Evolutionary conservation across 1,284 basidiomycete genomes (phyloP).

Genomic region (Naganishia cerealis): DNA sequence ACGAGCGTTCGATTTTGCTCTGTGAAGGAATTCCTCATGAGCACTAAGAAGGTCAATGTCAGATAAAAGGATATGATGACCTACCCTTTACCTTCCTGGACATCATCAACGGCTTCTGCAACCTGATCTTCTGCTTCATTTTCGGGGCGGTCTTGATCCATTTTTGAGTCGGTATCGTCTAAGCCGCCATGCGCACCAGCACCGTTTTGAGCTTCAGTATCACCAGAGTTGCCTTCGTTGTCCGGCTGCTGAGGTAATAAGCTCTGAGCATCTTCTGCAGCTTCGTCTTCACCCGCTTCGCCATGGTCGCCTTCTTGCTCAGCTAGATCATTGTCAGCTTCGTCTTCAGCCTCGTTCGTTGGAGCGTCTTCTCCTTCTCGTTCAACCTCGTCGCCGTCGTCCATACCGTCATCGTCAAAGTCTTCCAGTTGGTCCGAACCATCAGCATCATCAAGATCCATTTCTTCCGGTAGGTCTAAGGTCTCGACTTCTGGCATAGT

Average conservation of each 20-base stretch:
- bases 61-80: slow-evolving; percentile 8
- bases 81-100: slow-evolving; percentile 43
- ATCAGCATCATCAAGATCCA: slow-evolving; percentile 63
- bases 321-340: slow-evolving; percentile 28
- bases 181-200: slow-evolving; percentile 43
- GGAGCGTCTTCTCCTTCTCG: slow-evolving; percentile 44
- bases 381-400: slow-evolving; percentile 53
- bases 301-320: slow-evolving; percentile 43
- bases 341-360: slow-evolving; percentile 37
- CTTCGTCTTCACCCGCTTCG: slow-evolving; percentile 43
- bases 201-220: slow-evolving; percentile 40
- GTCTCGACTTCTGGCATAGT: slow-evolving; percentile 71
- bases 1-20: slow-evolving; percentile 39
- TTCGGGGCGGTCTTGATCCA: slow-evolving; percentile 43
- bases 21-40: slow-evolving; percentile 30
- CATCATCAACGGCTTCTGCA: slow-evolving; percentile 39
- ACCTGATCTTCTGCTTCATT: slow-evolving; percentile 48
- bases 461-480: slow-evolving; percentile 79
- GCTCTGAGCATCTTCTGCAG: slow-evolving; percentile 45
- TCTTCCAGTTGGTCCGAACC: slow-evolving; percentile 55
- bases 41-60: neutral
- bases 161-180: slow-evolving; percentile 46
- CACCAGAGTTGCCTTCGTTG: slow-evolving; percentile 17
- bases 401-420: slow-evolving; percentile 55
- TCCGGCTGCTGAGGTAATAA: slow-evolving; percentile 16